Percentiles rank a stretch among this genome's conserved stretches.
These are phyloP conservation scores for Penstemon davidsonii DNA, from an alignment of 257 asterid species.

Conservation along the genomic window DNA sequence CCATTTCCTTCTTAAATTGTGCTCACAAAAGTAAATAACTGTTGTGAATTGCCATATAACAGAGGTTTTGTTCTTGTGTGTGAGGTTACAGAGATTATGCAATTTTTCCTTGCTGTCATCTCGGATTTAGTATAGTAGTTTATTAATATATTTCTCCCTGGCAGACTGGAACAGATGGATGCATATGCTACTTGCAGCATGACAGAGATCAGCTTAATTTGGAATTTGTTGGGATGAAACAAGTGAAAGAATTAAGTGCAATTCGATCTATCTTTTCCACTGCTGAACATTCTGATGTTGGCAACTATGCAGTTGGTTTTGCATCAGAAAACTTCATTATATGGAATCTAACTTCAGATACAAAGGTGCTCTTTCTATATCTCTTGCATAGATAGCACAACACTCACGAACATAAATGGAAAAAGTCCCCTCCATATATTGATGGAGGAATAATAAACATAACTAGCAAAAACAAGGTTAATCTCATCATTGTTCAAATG, in stretches of 20 bases:
- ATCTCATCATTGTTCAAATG: neutral
- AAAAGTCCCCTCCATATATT: slow-evolving; percentile 6
- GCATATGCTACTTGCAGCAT: slow-evolving; percentile 84
- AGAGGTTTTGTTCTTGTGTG: slow-evolving; percentile 19
- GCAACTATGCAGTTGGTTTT: slow-evolving; percentile 83
- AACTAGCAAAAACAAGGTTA: neutral
- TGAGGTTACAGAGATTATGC: slow-evolving; percentile 11
- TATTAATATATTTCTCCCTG: slow-evolving; percentile 23
- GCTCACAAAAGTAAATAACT: slow-evolving; percentile 26
- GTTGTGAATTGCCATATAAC: slow-evolving; percentile 16
- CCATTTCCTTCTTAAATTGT: slow-evolving; percentile 2
- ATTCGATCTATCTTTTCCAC: slow-evolving; percentile 54
- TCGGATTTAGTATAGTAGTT: slow-evolving; percentile 24
- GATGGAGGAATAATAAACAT: neutral
- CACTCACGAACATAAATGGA: neutral
- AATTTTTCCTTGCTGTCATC: slow-evolving; percentile 23
- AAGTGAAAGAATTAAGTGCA: slow-evolving; percentile 77
- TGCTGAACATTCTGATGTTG: slow-evolving; percentile 38
- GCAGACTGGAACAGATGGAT: slow-evolving; percentile 98
- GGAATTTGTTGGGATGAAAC: slow-evolving; percentile 88
- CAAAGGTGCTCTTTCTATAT: slow-evolving; percentile 55
- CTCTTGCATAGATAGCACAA: neutral
- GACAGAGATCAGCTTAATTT: slow-evolving; percentile 49
- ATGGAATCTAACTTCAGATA: slow-evolving; percentile 72
- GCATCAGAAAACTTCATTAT: slow-evolving; percentile 78